Evolutionary conservation across 148 eudicot species (phyloP), one percentile per base, ranked within the genome.

Genomic region (Fagopyrum tataricum): DNA sequence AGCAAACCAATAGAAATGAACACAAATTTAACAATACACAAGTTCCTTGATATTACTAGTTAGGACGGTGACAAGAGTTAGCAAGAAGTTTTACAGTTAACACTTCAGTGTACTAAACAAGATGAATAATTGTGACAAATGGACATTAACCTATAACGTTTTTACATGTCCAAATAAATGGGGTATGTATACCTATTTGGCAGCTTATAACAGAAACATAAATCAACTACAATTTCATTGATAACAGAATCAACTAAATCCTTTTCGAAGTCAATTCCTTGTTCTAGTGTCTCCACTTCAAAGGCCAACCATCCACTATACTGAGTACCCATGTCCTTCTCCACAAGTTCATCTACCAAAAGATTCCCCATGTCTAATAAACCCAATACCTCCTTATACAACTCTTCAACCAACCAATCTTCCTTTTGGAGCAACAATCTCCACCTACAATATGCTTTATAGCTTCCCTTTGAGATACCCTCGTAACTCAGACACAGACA

Each of bases 261-360:
- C 14, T 76, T 74, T 77, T 84, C 89, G 76, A 91, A 80, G 61
- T 87, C 91, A 42, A 82, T 76, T 61, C 96, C 94, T 74, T 90
- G 96, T 84, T 95, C 97, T 67, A 84, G 80, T 48, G 81, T 84
- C 80, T 90, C 99, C 4, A 53, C 73, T 73, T 86, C 88, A 75
- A 95, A 95, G 52, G 90, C 97, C 31, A 87, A 75, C 97, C 97
- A 95, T 77, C 83, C 87, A 62, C 99, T 96, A 15, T 51, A 64
- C 70, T 83, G 81, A 46, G 77, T 83, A 77, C 94, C 86, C 99
- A 95, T 91, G 62, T 95, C 97, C 78, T 76, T 84, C 73, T 95
- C 89, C 66, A 95, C 89, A 41, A 91, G 83, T 78, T 95, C 99
- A 76, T 91, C 97, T 55, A 88, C 87, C 88, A 84, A 77, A 74